Conservation (phyloP, 129 eudicot species). For the Glebionis coronaria region DNA sequence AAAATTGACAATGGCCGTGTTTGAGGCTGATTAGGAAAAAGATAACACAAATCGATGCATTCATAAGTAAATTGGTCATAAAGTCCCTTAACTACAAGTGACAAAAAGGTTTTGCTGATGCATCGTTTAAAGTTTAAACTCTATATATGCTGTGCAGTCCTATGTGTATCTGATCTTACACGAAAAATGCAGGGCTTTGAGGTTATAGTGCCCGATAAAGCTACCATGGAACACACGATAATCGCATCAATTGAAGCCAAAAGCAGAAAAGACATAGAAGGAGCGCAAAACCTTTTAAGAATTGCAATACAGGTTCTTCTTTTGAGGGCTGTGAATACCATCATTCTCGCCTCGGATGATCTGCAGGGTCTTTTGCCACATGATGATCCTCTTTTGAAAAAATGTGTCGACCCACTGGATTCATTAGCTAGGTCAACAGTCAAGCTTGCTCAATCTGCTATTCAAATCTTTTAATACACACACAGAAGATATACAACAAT, state of each 20-base stretch:
- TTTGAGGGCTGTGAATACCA: constrained; percentile 56
- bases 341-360: constrained; percentile 60
- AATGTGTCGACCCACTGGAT: constrained; percentile 79
- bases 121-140: too few relatives aligned
- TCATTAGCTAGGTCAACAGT: constrained; percentile 60
- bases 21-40: too few relatives aligned
- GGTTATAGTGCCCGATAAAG: constrained; percentile 72
- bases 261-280: constrained; percentile 59
- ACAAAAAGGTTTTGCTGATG: too few relatives aligned
- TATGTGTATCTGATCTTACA: too few relatives aligned
- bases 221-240: constrained; percentile 64
- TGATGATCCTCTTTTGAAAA: constrained; percentile 66
- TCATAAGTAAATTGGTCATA: too few relatives aligned
- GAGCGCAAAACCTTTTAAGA: constrained; percentile 68
- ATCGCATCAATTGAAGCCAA: constrained; percentile 65
- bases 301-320: constrained; percentile 64
- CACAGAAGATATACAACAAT: not conserved
- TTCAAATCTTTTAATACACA: constrained; percentile 9
- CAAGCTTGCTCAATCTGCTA: constrained; percentile 38
- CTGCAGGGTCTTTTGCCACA: constrained; percentile 48
- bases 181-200: constrained; percentile 87
- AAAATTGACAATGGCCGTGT: too few relatives aligned
- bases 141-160: too few relatives aligned
- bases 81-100: too few relatives aligned
- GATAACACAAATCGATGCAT: too few relatives aligned